A percentile compares a stretch with the other conserved stretches of the same genome.
Evolutionary conservation across 305 asterid species (phyloP).

Genomic region (Fraxinus ornus): DNA sequence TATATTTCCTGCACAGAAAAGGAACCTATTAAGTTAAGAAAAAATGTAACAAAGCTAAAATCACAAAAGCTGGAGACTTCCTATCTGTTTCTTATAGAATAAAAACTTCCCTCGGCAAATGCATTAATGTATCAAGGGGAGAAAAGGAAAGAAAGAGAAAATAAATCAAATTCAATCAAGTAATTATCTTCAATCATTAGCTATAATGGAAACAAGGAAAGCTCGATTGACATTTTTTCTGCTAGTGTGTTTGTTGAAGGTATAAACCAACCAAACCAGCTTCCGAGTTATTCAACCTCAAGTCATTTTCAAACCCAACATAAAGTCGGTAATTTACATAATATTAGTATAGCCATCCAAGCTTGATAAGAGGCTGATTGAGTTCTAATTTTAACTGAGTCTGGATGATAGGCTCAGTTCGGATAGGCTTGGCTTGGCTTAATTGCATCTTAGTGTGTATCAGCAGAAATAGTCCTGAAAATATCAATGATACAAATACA

Average conservation of each 20-base stretch:
- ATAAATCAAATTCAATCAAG: background rate
- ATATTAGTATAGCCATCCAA: background rate
- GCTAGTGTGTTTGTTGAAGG: background rate
- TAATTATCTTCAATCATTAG: background rate
- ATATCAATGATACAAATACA: background rate
- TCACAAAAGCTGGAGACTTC: conserved; percentile 6
- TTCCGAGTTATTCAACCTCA: background rate
- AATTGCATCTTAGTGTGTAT: background rate
- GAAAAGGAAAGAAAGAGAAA: background rate
- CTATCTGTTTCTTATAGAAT: background rate
- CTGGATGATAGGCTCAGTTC: background rate
- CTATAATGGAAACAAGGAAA: background rate
- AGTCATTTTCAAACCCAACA: background rate
- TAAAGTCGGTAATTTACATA: background rate
- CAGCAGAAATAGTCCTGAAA: background rate
- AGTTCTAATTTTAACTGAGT: background rate
- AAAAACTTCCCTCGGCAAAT: background rate
- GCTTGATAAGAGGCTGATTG: background rate
- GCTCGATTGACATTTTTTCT: background rate
- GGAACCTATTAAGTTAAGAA: conserved; percentile 13
- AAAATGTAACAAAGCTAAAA: conserved; percentile 9
- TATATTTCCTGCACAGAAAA: conserved; percentile 67
- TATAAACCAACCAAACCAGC: background rate
- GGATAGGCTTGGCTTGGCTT: background rate
- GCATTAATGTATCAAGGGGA: background rate